phyloP scores from a whole-genome alignment of 768 basidiomycete species.

The Chiua virens region DNA sequence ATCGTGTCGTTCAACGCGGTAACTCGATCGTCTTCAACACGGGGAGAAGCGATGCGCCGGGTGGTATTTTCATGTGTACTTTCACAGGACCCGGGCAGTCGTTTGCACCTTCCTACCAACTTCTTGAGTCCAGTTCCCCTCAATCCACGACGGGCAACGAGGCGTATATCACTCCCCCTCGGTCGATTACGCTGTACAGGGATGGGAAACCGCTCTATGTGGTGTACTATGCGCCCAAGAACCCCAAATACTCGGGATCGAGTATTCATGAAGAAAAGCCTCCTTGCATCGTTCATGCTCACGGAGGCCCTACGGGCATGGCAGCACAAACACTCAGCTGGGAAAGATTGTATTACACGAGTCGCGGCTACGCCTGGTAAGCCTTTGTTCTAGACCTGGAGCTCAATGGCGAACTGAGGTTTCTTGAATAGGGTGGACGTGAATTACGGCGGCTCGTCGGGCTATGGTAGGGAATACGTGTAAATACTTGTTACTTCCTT shows the following conservation, averaged over 20 bases:
- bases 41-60: conserved; percentile 31
- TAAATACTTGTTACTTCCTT: conserved; percentile 13
- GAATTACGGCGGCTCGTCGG: conserved; percentile 74
- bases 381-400: conserved; percentile 1
- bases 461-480: conserved; percentile 71
- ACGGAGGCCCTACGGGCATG: conserved; percentile 70
- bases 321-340: conserved; percentile 49
- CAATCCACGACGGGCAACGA: conserved; percentile 11
- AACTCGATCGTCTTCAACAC: conserved; percentile 35
- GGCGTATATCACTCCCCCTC: conserved; percentile 46
- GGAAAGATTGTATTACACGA: conserved; percentile 63
- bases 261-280: conserved; percentile 54
- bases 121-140: conserved; percentile 27
- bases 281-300: conserved; percentile 62
- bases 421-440: conserved; percentile 58
- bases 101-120: conserved; percentile 20
- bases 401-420: background rate
- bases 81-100: conserved; percentile 23
- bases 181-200: conserved; percentile 43
- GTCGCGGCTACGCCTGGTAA: conserved; percentile 73
- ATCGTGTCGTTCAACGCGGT: conserved; percentile 24
- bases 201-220: conserved; percentile 50
- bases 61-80: conserved; percentile 31
- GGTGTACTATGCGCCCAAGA: conserved; percentile 66
- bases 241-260: conserved; percentile 55